A percentile compares a stretch with the other conserved stretches of the same genome.
These are phyloP conservation scores for Trichoderma sp. DNA, from an alignment of 2,329 filamentous ascomycete species.

Conservation along the genomic window DNA sequence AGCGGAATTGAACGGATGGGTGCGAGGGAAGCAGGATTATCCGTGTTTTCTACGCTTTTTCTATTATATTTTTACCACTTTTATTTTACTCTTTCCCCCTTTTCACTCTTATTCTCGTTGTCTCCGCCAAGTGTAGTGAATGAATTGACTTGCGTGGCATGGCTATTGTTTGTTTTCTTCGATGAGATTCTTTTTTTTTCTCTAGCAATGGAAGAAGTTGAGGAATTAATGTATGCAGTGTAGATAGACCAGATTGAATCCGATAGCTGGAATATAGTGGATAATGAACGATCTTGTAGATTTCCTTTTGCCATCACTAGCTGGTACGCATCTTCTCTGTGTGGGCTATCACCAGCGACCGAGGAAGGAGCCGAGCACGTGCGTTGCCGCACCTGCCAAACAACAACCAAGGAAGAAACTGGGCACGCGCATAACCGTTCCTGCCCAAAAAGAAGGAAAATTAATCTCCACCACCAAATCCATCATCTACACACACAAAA, in stretches of 20 bases:
- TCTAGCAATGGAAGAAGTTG: not conserved
- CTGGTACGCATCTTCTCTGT: not conserved
- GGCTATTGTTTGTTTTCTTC: not conserved
- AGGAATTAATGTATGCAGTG: not conserved
- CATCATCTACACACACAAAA: not conserved
- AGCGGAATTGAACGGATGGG: slow-evolving; percentile 30
- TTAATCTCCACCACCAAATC: not conserved
- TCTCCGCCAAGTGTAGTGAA: not conserved
- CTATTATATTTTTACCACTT: not conserved
- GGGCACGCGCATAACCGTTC: not conserved
- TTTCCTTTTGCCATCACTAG: not conserved
- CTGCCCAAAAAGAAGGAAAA: not conserved
- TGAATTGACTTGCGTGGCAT: not conserved
- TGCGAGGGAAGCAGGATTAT: slow-evolving; percentile 24
- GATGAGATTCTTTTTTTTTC: no score
- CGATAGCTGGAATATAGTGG: not conserved
- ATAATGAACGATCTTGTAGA: not conserved
- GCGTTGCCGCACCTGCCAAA: not conserved
- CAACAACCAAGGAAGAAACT: not conserved
- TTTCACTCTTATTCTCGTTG: not conserved
- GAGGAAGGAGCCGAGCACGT: not conserved
- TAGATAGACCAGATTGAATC: not conserved
- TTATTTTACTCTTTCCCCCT: slow-evolving; percentile 3
- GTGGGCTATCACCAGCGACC: not conserved
- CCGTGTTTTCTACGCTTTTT: slow-evolving; percentile 18